phyloP scores from a whole-genome alignment of 2,329 filamentous ascomycete genomes.

The Cordyceps tenuipes region DNA sequence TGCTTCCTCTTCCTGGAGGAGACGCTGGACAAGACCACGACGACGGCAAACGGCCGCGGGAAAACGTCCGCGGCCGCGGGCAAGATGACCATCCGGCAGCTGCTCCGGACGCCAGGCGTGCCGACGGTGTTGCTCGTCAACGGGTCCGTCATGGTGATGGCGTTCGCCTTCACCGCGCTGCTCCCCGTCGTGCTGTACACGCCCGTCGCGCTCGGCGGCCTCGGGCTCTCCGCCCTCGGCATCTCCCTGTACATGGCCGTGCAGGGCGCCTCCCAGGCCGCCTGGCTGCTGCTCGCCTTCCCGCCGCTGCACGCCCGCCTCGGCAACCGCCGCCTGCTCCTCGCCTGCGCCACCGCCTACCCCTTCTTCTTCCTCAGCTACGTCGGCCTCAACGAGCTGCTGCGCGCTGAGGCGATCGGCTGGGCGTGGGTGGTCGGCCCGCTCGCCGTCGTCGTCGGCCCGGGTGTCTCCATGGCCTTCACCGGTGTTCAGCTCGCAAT shows the following conservation, averaged over 20 bases:
- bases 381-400: conserved; percentile 45
- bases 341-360: conserved; percentile 44
- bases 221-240: conserved; percentile 50
- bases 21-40: conserved; percentile 34
- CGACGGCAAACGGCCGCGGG: background rate
- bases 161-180: conserved; percentile 63
- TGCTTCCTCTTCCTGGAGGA: conserved; percentile 54
- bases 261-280: conserved; percentile 56
- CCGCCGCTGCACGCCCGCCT: conserved; percentile 56
- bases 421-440: conserved; percentile 48
- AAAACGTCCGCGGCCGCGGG: background rate
- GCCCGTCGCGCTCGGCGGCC: conserved; percentile 52
- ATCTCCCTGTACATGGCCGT: conserved; percentile 61
- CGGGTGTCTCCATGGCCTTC: conserved; percentile 59
- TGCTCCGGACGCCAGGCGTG: conserved; percentile 58
- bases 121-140: conserved; percentile 57
- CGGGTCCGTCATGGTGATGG: conserved; percentile 58
- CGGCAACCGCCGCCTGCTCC: conserved; percentile 59
- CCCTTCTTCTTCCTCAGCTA: conserved; percentile 55
- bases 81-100: conserved; percentile 22
- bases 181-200: conserved; percentile 63
- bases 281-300: conserved; percentile 65
- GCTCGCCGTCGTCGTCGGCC: conserved; percentile 42
- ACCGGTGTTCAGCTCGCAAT: conserved; percentile 64
- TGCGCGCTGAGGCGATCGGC: conserved; percentile 25